A percentile compares a stretch with the other conserved stretches of the same genome.
phyloP scores from a whole-genome alignment of 768 basidiomycete genomes.

The Amanita thiersii region DNA sequence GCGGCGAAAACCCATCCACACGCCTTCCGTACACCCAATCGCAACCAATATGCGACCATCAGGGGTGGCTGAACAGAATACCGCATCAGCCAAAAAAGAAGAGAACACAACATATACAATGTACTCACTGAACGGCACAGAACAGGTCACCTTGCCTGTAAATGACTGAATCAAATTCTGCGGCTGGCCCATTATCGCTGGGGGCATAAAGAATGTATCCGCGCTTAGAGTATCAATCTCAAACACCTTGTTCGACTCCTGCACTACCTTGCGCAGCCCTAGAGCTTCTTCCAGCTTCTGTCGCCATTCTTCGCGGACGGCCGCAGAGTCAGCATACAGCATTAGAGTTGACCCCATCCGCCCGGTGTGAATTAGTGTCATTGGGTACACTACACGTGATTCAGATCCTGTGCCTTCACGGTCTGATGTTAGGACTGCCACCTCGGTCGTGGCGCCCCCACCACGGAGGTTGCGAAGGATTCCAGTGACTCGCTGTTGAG shows the following conservation, averaged over 20 bases:
- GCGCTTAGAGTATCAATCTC: conserved; percentile 85
- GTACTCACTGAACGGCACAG: conserved; percentile 80
- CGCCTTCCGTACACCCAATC: conserved; percentile 91
- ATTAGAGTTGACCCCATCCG: conserved; percentile 82
- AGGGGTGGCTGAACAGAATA: conserved; percentile 50
- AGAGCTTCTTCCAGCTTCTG: conserved; percentile 84
- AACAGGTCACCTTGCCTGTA: conserved; percentile 86
- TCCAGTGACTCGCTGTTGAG: conserved; percentile 68
- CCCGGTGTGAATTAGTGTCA: conserved; percentile 85
- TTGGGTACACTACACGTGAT: conserved; percentile 75
- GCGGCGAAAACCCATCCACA: conserved; percentile 94
- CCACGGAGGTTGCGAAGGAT: conserved; percentile 58
- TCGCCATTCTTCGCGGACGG: conserved; percentile 81
- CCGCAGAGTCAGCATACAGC: conserved; percentile 76
- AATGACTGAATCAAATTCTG: conserved; percentile 55
- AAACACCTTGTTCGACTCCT: conserved; percentile 92
- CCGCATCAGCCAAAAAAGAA: conserved; percentile 2
- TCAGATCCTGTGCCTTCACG: no score
- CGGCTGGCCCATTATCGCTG: conserved; percentile 37
- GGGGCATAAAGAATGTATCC: conserved; percentile 81
- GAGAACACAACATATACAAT: conserved; percentile 10
- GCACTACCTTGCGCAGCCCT: conserved; percentile 74
- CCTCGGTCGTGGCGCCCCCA: conserved; percentile 17
- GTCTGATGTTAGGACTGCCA: conserved; percentile 25
- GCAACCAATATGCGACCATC: conserved; percentile 86